Evolutionary conservation across 495 filamentous ascomycete species (phyloP).

Genomic region (Annulohypoxylon moriforme): DNA sequence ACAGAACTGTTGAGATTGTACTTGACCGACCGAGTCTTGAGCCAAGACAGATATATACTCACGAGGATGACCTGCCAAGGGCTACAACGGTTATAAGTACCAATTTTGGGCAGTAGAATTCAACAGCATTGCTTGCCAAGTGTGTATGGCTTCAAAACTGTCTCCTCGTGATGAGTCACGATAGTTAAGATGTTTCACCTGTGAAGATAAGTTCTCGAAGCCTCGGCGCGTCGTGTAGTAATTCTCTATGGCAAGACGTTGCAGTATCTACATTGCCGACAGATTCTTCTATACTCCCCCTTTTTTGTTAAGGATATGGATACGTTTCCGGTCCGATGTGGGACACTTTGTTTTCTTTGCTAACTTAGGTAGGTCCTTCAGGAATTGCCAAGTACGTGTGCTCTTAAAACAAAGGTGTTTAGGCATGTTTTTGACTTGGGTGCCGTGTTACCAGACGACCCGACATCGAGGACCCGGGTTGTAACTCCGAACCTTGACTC

Average conservation of each 20-base stretch:
- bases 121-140: background rate
- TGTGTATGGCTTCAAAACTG: background rate
- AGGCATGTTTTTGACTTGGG: background rate
- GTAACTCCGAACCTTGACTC: conserved; percentile 29
- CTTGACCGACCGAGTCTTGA: background rate
- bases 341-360: background rate
- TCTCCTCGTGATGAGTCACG: background rate
- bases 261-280: background rate
- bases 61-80: background rate
- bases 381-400: conserved; percentile 8
- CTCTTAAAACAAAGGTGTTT: conserved; percentile 12
- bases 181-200: background rate
- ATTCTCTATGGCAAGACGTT: background rate
- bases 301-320: background rate
- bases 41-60: background rate
- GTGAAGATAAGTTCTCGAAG: background rate
- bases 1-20: conserved; percentile 1
- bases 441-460: conserved; percentile 32
- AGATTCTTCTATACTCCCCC: background rate
- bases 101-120: background rate
- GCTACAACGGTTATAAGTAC: background rate
- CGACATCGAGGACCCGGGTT: conserved; percentile 41
- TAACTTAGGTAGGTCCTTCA: background rate
- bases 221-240: conserved; percentile 9
- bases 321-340: conserved; percentile 3